These are phyloP conservation scores for Microcos paniculata DNA, from an alignment of 345 rosid species.

Conservation along the genomic window DNA sequence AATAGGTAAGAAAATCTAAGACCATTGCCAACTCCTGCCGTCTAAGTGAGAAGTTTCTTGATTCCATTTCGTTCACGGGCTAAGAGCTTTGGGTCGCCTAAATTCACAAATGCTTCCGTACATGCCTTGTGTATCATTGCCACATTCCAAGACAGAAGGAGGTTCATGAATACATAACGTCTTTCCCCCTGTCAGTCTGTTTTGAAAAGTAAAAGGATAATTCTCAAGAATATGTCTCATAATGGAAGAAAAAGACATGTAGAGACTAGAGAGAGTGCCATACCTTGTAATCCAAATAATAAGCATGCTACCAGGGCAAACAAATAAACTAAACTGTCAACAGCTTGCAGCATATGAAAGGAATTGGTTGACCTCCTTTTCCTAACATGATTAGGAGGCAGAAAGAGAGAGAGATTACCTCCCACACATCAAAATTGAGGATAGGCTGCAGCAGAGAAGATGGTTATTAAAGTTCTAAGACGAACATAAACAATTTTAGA, in stretches of 20 bases:
- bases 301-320: slow-evolving; percentile 72
- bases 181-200: slow-evolving; percentile 75
- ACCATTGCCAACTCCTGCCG: background rate
- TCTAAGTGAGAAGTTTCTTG: background rate
- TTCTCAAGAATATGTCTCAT: background rate
- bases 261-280: background rate
- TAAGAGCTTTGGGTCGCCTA: slow-evolving; percentile 54
- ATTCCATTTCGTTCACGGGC: slow-evolving; percentile 4
- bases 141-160: slow-evolving; percentile 85
- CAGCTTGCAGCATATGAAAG: background rate
- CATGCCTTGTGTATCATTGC: slow-evolving; percentile 76
- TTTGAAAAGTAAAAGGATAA: background rate
- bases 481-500: background rate
- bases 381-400: background rate
- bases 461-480: slow-evolving; percentile 14
- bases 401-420: slow-evolving; percentile 53
- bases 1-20: background rate
- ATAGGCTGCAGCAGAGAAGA: slow-evolving; percentile 73
- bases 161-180: slow-evolving; percentile 67
- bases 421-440: slow-evolving; percentile 88
- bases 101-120: slow-evolving; percentile 85
- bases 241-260: background rate
- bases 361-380: background rate
- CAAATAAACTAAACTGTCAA: background rate
- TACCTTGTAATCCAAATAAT: slow-evolving; percentile 94